Conservation (phyloP, 208 protist genomes). For the Acanthamoeba lenticulata region DNA sequence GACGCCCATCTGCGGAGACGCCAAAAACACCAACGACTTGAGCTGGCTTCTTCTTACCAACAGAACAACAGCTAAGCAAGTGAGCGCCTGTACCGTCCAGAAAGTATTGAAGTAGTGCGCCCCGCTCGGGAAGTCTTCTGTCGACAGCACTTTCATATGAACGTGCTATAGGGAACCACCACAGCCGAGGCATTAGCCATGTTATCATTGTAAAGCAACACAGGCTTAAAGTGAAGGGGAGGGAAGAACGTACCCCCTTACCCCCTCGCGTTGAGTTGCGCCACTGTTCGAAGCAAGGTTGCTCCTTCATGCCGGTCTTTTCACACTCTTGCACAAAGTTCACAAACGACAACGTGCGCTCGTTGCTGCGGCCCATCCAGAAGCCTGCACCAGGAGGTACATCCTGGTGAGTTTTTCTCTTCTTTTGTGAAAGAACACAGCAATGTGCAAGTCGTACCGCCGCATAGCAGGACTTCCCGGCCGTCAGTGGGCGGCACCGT, state of each 20-base stretch:
- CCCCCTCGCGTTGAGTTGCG: background rate
- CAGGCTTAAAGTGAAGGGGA: background rate
- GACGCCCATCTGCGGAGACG: no score
- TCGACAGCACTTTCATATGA: background rate
- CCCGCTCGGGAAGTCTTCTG: no score
- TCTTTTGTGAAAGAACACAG: background rate
- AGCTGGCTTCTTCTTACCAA: no score
- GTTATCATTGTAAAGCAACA: no score
- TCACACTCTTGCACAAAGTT: background rate
- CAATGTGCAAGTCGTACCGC: background rate
- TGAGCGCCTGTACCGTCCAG: no score
- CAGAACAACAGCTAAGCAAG: no score
- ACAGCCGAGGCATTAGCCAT: background rate
- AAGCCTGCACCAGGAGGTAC: background rate
- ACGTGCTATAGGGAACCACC: background rate
- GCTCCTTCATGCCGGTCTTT: background rate
- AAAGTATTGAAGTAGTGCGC: no score
- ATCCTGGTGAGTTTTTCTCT: background rate
- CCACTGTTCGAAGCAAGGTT: slow-evolving; percentile 3
- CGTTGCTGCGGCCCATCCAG: slow-evolving; percentile 11
- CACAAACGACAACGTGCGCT: background rate
- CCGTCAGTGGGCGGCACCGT: background rate
- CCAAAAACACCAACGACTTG: no score
- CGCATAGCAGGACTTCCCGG: background rate
- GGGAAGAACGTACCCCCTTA: background rate